Conservation (phyloP, 106 monocot genomes). For the Alisma plantagoaquatica region DNA sequence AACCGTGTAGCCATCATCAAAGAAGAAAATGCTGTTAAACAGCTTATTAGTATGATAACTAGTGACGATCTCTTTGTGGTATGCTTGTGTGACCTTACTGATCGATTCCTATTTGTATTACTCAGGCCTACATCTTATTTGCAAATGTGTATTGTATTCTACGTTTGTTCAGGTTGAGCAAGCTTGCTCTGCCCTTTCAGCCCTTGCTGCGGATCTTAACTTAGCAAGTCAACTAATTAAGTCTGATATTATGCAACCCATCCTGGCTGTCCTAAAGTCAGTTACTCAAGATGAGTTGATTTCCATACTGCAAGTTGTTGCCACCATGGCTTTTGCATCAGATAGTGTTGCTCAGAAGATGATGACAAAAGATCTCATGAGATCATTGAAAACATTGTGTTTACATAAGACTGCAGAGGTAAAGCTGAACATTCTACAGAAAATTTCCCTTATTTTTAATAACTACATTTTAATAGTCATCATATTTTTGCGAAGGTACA, state of each 20-base stretch:
- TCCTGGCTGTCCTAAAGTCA: slow-evolving; percentile 70
- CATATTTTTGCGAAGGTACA: slow-evolving; percentile 67
- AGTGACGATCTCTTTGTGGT: slow-evolving; percentile 90
- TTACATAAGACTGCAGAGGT: slow-evolving; percentile 78
- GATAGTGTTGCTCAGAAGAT: slow-evolving; percentile 94
- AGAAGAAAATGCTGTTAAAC: slow-evolving; percentile 90
- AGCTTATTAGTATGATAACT: slow-evolving; percentile 99
- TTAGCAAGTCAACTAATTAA: slow-evolving; percentile 93
- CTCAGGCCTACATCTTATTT: too few species aligned
- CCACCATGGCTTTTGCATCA: slow-evolving; percentile 74
- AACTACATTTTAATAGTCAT: too few species aligned
- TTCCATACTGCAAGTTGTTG: slow-evolving; percentile 85
- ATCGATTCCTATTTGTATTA: too few species aligned
- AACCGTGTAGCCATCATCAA: slow-evolving; percentile 77
- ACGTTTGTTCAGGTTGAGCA: slow-evolving; percentile 69
- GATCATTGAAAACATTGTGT: slow-evolving; percentile 78
- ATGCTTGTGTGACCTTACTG: slow-evolving; percentile 11
- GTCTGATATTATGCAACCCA: slow-evolving; percentile 89
- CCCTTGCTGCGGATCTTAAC: slow-evolving; percentile 66
- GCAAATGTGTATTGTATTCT: too few species aligned
- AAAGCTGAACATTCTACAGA: too few species aligned
- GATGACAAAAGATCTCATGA: slow-evolving; percentile 84
- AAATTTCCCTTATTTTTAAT: too few species aligned
- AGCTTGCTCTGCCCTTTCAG: slow-evolving; percentile 91
- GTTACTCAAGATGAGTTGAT: slow-evolving; percentile 60